phyloP scores from a whole-genome alignment of 768 basidiomycete genomes.

The Boletus insuetus region DNA sequence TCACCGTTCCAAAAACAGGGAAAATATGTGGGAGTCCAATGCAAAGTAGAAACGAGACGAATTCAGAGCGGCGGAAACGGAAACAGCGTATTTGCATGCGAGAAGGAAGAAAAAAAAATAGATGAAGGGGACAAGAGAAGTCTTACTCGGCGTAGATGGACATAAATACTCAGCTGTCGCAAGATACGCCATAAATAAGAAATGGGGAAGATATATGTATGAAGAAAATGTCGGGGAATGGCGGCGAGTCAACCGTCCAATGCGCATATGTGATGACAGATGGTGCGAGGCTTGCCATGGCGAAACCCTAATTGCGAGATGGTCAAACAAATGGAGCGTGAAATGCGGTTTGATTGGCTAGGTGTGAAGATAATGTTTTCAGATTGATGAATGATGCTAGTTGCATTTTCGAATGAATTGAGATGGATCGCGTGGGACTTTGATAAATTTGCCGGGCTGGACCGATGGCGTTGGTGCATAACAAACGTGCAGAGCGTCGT shows the following conservation, averaged over 20 bases:
- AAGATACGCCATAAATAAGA: slow-evolving; percentile 33
- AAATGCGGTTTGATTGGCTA: slow-evolving; percentile 24
- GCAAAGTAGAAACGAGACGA: slow-evolving; percentile 4
- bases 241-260: slow-evolving; percentile 31
- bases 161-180: slow-evolving; percentile 27
- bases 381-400: slow-evolving; percentile 20
- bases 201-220: slow-evolving; percentile 14
- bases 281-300: slow-evolving; percentile 11
- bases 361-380: slow-evolving; percentile 18
- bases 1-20: slow-evolving; percentile 16
- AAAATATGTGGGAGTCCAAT: slow-evolving; percentile 17
- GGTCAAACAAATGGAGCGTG: slow-evolving; percentile 33
- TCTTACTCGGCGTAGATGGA: slow-evolving; percentile 27
- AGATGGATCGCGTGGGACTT: slow-evolving; percentile 8
- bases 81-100: slow-evolving; percentile 5
- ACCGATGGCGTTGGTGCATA: slow-evolving; percentile 15
- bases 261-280: slow-evolving; percentile 29
- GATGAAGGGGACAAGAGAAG: not conserved
- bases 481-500: slow-evolving; percentile 12
- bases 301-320: slow-evolving; percentile 17
- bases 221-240: slow-evolving; percentile 13
- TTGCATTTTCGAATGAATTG: slow-evolving; percentile 13
- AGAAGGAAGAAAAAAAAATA: not conserved
- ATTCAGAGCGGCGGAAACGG: not conserved
- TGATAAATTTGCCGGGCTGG: slow-evolving; percentile 10